Evolutionary conservation across 768 basidiomycete species (phyloP).

Genomic region (Austroboletus eburneus): DNA sequence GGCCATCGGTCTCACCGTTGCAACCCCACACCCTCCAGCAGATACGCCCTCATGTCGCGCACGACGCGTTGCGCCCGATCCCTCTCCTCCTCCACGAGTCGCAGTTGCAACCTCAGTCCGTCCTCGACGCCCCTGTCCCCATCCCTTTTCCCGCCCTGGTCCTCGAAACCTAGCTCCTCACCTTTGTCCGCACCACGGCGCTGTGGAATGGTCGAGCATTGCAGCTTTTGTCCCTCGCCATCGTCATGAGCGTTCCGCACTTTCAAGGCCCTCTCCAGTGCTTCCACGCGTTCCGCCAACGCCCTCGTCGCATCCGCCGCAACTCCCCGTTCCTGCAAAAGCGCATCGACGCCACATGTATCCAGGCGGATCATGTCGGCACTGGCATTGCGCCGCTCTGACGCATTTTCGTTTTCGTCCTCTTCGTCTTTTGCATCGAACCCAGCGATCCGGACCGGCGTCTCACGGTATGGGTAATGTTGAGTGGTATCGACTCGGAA

Average conservation of each 20-base stretch:
- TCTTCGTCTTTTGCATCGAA: conserved; percentile 2
- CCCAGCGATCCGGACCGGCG: conserved; percentile 6
- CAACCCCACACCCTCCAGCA: conserved; percentile 8
- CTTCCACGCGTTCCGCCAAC: conserved; percentile 24
- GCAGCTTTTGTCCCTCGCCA: background rate
- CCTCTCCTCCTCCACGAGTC: conserved; percentile 18
- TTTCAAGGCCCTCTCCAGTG: conserved; percentile 18
- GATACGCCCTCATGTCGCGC: conserved; percentile 12
- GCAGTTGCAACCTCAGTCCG: conserved; percentile 9
- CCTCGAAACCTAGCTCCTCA: background rate
- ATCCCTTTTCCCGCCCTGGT: background rate
- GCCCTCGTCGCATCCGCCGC: conserved; percentile 13
- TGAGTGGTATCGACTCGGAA: background rate
- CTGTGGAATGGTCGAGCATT: background rate
- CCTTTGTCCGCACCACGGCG: background rate
- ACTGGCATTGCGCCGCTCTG: background rate
- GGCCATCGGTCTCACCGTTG: background rate
- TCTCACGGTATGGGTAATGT: conserved; percentile 1
- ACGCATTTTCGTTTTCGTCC: background rate
- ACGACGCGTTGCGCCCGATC: conserved; percentile 14
- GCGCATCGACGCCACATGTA: conserved; percentile 8
- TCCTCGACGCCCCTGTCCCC: conserved; percentile 2
- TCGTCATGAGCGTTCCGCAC: background rate
- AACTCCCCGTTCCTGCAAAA: conserved; percentile 16
- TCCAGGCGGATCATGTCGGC: background rate